Evolutionary conservation across 176 grass and related monocot genomes (phyloP).

Genomic region (Pontederia paniculata): DNA sequence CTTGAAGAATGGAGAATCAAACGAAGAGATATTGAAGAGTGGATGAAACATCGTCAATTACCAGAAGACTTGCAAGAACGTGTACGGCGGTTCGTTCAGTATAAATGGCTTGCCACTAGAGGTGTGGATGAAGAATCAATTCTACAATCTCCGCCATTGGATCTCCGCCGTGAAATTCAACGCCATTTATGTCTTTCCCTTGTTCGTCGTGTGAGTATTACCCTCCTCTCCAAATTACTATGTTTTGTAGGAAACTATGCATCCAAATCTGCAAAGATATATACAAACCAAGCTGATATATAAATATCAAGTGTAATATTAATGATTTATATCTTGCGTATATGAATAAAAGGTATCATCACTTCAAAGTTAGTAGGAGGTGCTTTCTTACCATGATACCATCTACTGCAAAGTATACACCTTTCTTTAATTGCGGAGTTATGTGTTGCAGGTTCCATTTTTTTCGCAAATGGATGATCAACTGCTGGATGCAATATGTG

Average conservation of each 20-base stretch:
- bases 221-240: background rate
- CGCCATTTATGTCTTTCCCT: constrained; percentile 77
- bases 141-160: constrained; percentile 64
- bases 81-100: constrained; percentile 73
- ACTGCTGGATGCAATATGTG: constrained; percentile 85
- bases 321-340: background rate
- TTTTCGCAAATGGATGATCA: constrained; percentile 97
- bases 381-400: no score
- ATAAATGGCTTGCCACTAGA: constrained; percentile 83
- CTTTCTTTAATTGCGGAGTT: no score
- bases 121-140: constrained; percentile 91
- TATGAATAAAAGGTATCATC: no score
- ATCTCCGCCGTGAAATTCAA: constrained; percentile 90
- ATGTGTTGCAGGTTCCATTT: constrained; percentile 51
- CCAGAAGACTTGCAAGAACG: constrained; percentile 57
- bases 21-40: constrained; percentile 78
- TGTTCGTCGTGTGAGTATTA: constrained; percentile 54
- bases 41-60: constrained; percentile 85
- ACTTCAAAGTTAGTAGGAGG: no score
- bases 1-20: constrained; percentile 76
- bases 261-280: no score
- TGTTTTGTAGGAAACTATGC: background rate
- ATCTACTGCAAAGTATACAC: no score
- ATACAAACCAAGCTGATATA: no score
- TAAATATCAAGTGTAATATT: no score